Percentiles rank a stretch among this genome's conserved stretches.
Conservation (phyloP, 441 rosid genomes). For the Breynia disticha region DNA sequence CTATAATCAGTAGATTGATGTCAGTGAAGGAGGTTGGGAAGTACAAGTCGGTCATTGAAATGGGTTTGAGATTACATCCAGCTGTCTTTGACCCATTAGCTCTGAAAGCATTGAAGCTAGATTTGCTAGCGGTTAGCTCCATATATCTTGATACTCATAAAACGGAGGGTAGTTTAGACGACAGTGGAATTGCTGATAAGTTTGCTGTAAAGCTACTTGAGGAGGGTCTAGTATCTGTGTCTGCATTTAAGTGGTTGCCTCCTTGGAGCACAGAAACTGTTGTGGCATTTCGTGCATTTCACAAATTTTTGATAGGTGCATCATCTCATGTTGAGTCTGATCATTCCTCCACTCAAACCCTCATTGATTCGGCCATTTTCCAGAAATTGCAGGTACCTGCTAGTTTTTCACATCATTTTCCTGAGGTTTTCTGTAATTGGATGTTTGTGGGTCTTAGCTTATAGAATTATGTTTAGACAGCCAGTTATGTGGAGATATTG, state of each 20-base stretch:
- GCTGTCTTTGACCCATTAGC: slow-evolving; percentile 81
- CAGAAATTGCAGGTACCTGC: slow-evolving; percentile 52
- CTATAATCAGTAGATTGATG: slow-evolving; percentile 43
- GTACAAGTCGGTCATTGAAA: slow-evolving; percentile 39
- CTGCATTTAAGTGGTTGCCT: slow-evolving; percentile 88
- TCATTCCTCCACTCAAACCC: slow-evolving; percentile 42
- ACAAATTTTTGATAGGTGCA: slow-evolving; percentile 69
- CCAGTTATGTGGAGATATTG: too few relatives aligned
- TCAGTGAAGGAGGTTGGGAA: slow-evolving; percentile 34
- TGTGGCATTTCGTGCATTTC: slow-evolving; percentile 71
- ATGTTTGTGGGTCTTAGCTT: neutral
- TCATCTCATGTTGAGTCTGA: slow-evolving; percentile 58
- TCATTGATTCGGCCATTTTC: slow-evolving; percentile 52
- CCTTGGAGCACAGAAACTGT: slow-evolving; percentile 89
- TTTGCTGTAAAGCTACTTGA: slow-evolving; percentile 43
- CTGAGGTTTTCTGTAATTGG: neutral
- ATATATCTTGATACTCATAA: slow-evolving; percentile 35
- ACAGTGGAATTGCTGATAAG: slow-evolving; percentile 26
- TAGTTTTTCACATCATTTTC: slow-evolving; percentile 7
- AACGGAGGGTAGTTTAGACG: slow-evolving; percentile 15
- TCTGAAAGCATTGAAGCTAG: slow-evolving; percentile 75
- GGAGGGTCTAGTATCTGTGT: slow-evolving; percentile 63
- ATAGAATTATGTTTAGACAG: too few relatives aligned
- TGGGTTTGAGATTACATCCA: slow-evolving; percentile 60
- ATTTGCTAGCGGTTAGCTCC: slow-evolving; percentile 64